Evolutionary conservation across 2,329 filamentous ascomycete genomes (phyloP).

Genomic region (Fusarium chaquense): DNA sequence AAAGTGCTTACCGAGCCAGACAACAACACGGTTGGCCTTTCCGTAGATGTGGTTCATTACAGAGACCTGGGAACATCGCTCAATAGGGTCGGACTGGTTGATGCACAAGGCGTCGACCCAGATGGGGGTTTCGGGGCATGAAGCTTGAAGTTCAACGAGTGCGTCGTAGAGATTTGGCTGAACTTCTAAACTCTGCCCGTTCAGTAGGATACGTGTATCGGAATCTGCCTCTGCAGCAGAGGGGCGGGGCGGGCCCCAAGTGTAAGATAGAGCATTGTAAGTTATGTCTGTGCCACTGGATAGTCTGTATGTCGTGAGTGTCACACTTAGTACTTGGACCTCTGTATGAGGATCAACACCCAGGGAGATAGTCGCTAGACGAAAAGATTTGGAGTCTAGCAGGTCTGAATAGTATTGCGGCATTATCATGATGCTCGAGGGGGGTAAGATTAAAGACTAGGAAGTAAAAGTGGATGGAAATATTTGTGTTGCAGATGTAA

Average conservation of each 20-base stretch:
- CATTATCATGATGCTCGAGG: background rate
- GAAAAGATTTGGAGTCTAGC: background rate
- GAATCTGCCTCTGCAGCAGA: rapidly evolving
- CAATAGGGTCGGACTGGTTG: background rate
- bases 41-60: conserved; percentile 16
- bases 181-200: rapidly evolving
- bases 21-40: background rate
- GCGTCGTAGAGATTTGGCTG: conserved; percentile 2
- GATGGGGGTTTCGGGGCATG: background rate
- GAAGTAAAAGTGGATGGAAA: background rate
- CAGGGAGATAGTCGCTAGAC: background rate
- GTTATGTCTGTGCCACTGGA: background rate
- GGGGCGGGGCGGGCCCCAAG: background rate
- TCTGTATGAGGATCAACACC: background rate
- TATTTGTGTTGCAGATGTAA: background rate
- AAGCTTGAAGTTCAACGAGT: background rate
- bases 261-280: conserved; percentile 17
- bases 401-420: conserved; percentile 1
- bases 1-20: background rate
- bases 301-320: background rate
- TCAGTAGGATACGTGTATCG: rapidly evolving
- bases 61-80: background rate
- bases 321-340: background rate
- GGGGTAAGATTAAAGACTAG: background rate
- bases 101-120: conserved; percentile 18